Conservation (phyloP, 2,329 filamentous ascomycete genomes). For the Ophiostoma piceae region DNA sequence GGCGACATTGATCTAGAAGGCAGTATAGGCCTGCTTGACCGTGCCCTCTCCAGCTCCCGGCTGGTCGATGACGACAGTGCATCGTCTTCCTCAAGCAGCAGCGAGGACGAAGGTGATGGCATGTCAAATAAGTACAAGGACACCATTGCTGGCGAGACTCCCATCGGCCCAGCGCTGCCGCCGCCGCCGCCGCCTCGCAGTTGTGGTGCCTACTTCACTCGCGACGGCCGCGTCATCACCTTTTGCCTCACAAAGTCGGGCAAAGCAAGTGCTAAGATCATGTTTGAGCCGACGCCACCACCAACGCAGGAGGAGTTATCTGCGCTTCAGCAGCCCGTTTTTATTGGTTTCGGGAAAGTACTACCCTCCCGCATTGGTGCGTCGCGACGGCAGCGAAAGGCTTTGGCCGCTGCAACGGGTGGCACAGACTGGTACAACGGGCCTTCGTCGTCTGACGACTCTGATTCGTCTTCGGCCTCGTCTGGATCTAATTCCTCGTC, state of each 20-base stretch:
- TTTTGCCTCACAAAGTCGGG: constrained; percentile 66
- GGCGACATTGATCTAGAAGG: constrained; percentile 57
- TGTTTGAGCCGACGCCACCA: constrained; percentile 44
- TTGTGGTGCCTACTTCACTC: constrained; percentile 58
- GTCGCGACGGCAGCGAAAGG: constrained; percentile 41
- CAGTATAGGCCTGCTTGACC: constrained; percentile 56
- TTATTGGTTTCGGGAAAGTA: constrained; percentile 28
- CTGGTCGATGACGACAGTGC: constrained; percentile 57
- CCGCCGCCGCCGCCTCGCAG: constrained; percentile 53
- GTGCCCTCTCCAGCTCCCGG: constrained; percentile 42
- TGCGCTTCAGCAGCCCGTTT: constrained; percentile 26
- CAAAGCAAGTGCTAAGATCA: constrained; percentile 45
- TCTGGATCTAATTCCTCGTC: constrained; percentile 10
- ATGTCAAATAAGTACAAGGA: constrained; percentile 24
- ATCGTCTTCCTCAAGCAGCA: constrained; percentile 42
- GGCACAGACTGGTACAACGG: constrained; percentile 7
- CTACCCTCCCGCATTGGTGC: constrained; percentile 17
- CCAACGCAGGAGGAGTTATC: constrained; percentile 24
- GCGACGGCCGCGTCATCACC: constrained; percentile 58
- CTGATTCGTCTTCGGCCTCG: constrained; percentile 27
- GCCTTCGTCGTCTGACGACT: constrained; percentile 38
- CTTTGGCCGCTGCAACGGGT: constrained; percentile 47
- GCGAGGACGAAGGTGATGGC: constrained; percentile 62
- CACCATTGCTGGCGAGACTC: not conserved
- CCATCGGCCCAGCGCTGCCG: constrained; percentile 30